Conservation (phyloP, 352 stramenopile genomes). For the Phytophthora pinifolia region DNA sequence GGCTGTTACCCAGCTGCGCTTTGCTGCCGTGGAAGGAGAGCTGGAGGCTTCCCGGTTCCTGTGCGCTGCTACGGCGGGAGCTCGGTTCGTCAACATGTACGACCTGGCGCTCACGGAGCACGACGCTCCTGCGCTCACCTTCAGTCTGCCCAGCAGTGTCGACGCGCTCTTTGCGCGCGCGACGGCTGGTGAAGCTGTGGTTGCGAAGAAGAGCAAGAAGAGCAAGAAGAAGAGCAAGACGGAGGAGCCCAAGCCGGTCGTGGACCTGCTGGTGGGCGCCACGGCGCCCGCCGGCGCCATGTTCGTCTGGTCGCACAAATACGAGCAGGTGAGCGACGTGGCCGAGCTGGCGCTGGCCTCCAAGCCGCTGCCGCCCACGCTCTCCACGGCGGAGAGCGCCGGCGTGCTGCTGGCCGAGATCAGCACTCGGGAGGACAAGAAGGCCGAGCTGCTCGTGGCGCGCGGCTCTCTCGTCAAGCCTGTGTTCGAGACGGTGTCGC, state of each 20-base stretch:
- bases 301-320: slow-evolving; percentile 76
- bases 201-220: slow-evolving; percentile 61
- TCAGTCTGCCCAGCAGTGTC: slow-evolving; percentile 68
- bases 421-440: slow-evolving; percentile 25
- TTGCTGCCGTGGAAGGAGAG: slow-evolving; percentile 37
- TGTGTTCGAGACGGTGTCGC: slow-evolving; percentile 69
- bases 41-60: slow-evolving; percentile 58
- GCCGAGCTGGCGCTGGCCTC: slow-evolving; percentile 43
- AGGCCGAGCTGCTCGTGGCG: slow-evolving; percentile 55
- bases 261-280: slow-evolving; percentile 58
- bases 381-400: slow-evolving; percentile 33
- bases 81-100: slow-evolving; percentile 86
- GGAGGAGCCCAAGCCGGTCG: slow-evolving; percentile 16
- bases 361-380: slow-evolving; percentile 63
- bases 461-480: slow-evolving; percentile 76
- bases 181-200: slow-evolving; percentile 20
- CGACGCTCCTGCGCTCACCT: slow-evolving; percentile 73
- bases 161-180: slow-evolving; percentile 49
- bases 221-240: slow-evolving; percentile 46
- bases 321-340: slow-evolving; percentile 40
- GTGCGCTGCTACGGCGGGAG: slow-evolving; percentile 66
- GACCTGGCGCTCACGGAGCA: slow-evolving; percentile 58
- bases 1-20: slow-evolving; percentile 67
- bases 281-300: slow-evolving; percentile 64
- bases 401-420: slow-evolving; percentile 51